Evolutionary conservation across 2,329 filamentous ascomycete genomes (phyloP), one percentile per base, ranked within the genome.

Genomic region (Onygenales sp.): DNA sequence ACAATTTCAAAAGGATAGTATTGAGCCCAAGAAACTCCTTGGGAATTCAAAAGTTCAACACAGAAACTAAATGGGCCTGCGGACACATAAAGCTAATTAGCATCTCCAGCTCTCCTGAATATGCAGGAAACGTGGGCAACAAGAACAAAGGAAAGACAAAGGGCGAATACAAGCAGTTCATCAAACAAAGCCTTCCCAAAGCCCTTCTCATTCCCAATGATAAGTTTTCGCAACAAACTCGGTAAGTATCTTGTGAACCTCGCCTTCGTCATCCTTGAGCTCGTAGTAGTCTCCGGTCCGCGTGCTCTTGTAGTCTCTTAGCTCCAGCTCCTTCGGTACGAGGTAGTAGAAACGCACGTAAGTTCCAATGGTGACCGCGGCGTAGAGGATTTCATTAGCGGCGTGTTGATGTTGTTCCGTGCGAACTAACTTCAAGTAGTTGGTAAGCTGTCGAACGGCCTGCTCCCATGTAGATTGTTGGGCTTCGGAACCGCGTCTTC

Each of bases 321-420:
- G 47, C 11, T 11, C 36, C 13, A 17, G 17, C 7, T 47, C 43
- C 10, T 46, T 8, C 3, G 42, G 32, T 9, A n/a, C 9, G 13
- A 52, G 50, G 43, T 38, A 53, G 33, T 53, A 53, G 33, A 53
- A 53, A 27, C 43, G 43, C 32, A 53, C 43, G n/a, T 48, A 48
- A 13, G 11, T 48, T 31, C 43, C 51, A 7, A 53, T 47, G 35
- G 51, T 35, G 27, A 38, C 43, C 2, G 35, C 43, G 11, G 21
- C 51, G 31, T 48, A 53, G 14, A 53, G 43, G 3, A 7, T 35
- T 13, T 41, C 43, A 9, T 47, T 13, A 5, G 5, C n/a, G 13
- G 7, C n/a, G 2, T 32, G n/a, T 27, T 27, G 21, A 27, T 27
- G 21, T 17, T 53, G 43, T 32, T 53, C 51, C 35, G 21, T 13